These are phyloP conservation scores for Priceomyces carsonii DNA, from an alignment of 805 yeast genomes.

Conservation along the genomic window DNA sequence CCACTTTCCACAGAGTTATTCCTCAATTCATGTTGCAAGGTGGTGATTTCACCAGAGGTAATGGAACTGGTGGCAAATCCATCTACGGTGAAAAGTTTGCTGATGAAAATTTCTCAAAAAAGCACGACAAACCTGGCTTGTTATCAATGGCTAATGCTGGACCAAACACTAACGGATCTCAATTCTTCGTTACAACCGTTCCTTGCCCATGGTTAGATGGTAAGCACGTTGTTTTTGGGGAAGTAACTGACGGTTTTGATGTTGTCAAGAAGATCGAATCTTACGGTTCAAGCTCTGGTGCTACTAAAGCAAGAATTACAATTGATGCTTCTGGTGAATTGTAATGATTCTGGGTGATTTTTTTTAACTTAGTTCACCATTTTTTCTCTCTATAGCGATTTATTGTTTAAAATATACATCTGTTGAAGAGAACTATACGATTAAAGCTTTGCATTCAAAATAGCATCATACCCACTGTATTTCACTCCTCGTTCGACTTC, in stretches of 20 bases:
- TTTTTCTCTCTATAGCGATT: constrained; percentile 1
- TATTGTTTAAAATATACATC: constrained; percentile 1
- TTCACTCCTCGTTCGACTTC: constrained; percentile 34
- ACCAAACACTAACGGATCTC: constrained; percentile 90
- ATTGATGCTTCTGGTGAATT: constrained; percentile 64
- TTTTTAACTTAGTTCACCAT: background rate
- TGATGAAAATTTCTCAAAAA: constrained; percentile 69
- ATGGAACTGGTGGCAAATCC: constrained; percentile 93
- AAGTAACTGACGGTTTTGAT: constrained; percentile 65
- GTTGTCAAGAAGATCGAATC: constrained; percentile 60
- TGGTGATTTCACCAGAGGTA: constrained; percentile 57
- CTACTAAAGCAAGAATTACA: constrained; percentile 62
- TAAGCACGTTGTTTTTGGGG: constrained; percentile 77
- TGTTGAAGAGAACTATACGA: constrained; percentile 1
- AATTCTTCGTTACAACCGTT: constrained; percentile 84
- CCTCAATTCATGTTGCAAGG: constrained; percentile 97
- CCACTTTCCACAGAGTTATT: constrained; percentile 94
- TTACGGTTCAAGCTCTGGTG: constrained; percentile 67
- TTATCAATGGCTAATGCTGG: constrained; percentile 94
- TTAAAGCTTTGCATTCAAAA: constrained; percentile 36
- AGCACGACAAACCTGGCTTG: constrained; percentile 77
- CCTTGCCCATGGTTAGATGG: constrained; percentile 79
- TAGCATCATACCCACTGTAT: constrained; percentile 38
- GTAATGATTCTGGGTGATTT: constrained; percentile 17
- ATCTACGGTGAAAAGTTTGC: constrained; percentile 71